Percentiles rank a stretch among this genome's conserved stretches.
These are phyloP conservation scores for Termitomyces sp. DNA, from an alignment of 768 basidiomycete species.

Conservation along the genomic window DNA sequence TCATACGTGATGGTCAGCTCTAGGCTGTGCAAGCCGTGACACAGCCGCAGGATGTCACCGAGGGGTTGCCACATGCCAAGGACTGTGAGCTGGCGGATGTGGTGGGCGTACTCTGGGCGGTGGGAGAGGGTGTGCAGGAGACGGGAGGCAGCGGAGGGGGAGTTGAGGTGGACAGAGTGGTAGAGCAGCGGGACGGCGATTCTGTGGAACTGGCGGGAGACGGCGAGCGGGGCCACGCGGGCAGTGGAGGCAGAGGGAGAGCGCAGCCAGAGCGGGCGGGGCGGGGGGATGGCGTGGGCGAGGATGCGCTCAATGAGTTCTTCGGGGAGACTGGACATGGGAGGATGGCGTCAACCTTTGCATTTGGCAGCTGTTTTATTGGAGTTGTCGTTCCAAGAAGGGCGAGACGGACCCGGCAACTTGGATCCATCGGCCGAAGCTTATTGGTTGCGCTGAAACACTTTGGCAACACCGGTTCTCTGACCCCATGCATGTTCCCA, in stretches of 20 bases:
- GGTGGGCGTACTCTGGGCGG: constrained; percentile 31
- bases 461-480: too few species aligned
- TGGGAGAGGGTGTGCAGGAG: constrained; percentile 31
- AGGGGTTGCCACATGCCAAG: constrained; percentile 35
- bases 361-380: neutral
- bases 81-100: constrained; percentile 38
- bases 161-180: constrained; percentile 41
- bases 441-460: too few species aligned
- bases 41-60: constrained; percentile 31
- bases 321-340: constrained; percentile 18
- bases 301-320: constrained; percentile 44
- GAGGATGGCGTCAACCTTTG: neutral
- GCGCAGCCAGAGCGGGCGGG: constrained; percentile 1
- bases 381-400: neutral
- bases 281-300: constrained; percentile 2
- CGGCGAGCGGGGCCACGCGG: constrained; percentile 42
- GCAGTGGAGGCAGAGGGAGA: constrained; percentile 19
- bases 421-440: neutral
- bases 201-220: constrained; percentile 46
- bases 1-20: constrained; percentile 33
- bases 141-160: constrained; percentile 33
- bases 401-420: neutral
- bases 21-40: constrained; percentile 21
- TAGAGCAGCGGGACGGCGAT: constrained; percentile 58
- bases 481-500: too few species aligned